A percentile compares a stretch with the other conserved stretches of the same genome.
Evolutionary conservation across 306 rosid genomes (phyloP).

Genomic region (Rosa lucieae): DNA sequence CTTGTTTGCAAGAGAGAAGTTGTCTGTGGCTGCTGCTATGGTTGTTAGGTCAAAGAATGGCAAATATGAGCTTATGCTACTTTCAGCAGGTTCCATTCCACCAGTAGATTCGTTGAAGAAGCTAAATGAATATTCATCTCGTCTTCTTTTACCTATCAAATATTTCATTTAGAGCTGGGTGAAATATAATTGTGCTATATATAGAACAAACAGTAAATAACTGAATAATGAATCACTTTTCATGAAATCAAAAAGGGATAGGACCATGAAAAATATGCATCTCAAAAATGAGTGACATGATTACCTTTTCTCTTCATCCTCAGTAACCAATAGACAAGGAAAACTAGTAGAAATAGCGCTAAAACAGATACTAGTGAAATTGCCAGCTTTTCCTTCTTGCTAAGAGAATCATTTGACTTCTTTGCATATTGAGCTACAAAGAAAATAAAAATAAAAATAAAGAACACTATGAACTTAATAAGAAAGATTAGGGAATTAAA

Average conservation of each 20-base stretch:
- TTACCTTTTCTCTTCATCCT: slow-evolving; percentile 6
- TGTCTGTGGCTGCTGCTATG: no score
- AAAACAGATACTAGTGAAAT: neutral
- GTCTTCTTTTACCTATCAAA: neutral
- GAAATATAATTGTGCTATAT: neutral
- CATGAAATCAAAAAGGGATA: neutral
- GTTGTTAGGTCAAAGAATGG: no score
- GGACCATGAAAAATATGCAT: neutral
- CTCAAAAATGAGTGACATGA: neutral
- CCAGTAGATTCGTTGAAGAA: neutral
- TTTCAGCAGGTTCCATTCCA: neutral
- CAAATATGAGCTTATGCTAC: no score
- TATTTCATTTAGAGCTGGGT: neutral
- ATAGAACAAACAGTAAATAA: neutral
- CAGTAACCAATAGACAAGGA: neutral
- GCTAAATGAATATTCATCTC: neutral
- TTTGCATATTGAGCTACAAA: no score
- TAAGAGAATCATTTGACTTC: no score
- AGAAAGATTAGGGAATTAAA: neutral
- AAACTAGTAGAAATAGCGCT: neutral
- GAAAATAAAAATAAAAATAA: neutral
- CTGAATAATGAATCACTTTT: neutral
- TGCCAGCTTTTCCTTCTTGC: no score
- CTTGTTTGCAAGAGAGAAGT: no score
- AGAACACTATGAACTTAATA: neutral